A percentile compares a stretch with the other conserved stretches of the same genome.
phyloP scores from a whole-genome alignment of 2,329 filamentous ascomycete genomes.

The Exophiala spinifera region DNA sequence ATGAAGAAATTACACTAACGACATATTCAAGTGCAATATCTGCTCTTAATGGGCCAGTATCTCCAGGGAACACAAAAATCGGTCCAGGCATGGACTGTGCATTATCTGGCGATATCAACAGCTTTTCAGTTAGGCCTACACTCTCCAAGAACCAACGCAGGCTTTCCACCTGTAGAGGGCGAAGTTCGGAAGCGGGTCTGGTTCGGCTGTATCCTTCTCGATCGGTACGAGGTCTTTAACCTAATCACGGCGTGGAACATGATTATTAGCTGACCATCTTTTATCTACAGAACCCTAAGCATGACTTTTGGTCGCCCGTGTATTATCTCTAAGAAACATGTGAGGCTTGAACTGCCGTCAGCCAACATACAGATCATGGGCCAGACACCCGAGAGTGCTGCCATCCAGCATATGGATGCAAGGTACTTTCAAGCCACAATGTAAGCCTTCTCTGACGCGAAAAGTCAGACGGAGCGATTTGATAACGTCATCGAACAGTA shows the following conservation, averaged over 20 bases:
- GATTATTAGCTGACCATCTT: not conserved
- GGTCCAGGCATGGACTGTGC: slow-evolving; percentile 53
- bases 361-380: not conserved
- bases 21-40: slow-evolving; percentile 43
- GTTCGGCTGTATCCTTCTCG: slow-evolving; percentile 50
- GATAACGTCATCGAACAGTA: slow-evolving; percentile 16
- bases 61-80: slow-evolving; percentile 55
- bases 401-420: slow-evolving; percentile 10
- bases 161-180: slow-evolving; percentile 42
- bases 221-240: slow-evolving; percentile 35
- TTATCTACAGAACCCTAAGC: slow-evolving; percentile 41
- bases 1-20: not conserved
- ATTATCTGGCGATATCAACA: slow-evolving; percentile 52
- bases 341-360: slow-evolving; percentile 39
- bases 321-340: slow-evolving; percentile 46
- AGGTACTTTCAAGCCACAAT: slow-evolving; percentile 9
- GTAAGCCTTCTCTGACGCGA: slow-evolving; percentile 23
- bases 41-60: slow-evolving; percentile 52
- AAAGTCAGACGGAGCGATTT: not conserved
- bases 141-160: slow-evolving; percentile 37
- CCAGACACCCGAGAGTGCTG: slow-evolving; percentile 6
- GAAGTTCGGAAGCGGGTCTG: slow-evolving; percentile 51
- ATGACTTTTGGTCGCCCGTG: slow-evolving; percentile 53
- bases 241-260: not conserved
- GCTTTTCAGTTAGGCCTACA: slow-evolving; percentile 54